Evolutionary conservation across 2,329 filamentous ascomycete species (phyloP).

Genomic region (Cladosporium austrohemisphaericum): DNA sequence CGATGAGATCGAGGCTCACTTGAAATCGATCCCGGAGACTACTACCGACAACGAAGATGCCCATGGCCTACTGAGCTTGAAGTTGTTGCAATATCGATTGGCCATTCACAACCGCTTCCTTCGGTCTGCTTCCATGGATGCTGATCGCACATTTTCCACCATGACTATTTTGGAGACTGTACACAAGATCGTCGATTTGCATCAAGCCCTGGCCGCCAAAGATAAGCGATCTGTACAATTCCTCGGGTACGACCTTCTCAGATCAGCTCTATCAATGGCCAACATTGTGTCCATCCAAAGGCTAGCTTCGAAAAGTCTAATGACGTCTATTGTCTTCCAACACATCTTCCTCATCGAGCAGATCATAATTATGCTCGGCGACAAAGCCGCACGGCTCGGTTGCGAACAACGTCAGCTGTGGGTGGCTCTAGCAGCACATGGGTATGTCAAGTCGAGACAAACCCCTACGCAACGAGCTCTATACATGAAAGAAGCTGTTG

Average conservation of each 20-base stretch:
- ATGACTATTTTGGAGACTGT: constrained; percentile 29
- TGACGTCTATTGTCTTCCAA: neutral
- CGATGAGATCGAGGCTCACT: constrained; percentile 30
- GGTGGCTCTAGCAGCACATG: constrained; percentile 29
- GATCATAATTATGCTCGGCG: constrained; percentile 27
- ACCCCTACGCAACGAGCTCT: constrained; percentile 21
- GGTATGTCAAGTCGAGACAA: constrained; percentile 26
- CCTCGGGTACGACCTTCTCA: constrained; percentile 28
- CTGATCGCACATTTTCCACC: constrained; percentile 29
- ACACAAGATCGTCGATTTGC: constrained; percentile 26
- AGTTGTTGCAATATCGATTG: constrained; percentile 31
- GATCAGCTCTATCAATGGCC: constrained; percentile 27
- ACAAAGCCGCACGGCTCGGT: constrained; percentile 29
- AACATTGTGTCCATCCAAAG: constrained; percentile 2
- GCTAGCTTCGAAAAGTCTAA: neutral
- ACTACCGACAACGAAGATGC: constrained; percentile 18
- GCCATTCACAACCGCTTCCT: constrained; percentile 30
- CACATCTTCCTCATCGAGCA: constrained; percentile 5
- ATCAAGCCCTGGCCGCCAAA: constrained; percentile 23
- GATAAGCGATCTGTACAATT: constrained; percentile 27
- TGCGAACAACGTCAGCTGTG: constrained; percentile 30
- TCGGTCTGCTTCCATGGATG: constrained; percentile 23
- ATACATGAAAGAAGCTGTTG: constrained; percentile 33
- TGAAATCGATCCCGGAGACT: constrained; percentile 28
- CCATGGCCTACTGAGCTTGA: constrained; percentile 27